Conservation (phyloP, 352 stramenopile genomes). For the Phytophthora nicotianae region DNA sequence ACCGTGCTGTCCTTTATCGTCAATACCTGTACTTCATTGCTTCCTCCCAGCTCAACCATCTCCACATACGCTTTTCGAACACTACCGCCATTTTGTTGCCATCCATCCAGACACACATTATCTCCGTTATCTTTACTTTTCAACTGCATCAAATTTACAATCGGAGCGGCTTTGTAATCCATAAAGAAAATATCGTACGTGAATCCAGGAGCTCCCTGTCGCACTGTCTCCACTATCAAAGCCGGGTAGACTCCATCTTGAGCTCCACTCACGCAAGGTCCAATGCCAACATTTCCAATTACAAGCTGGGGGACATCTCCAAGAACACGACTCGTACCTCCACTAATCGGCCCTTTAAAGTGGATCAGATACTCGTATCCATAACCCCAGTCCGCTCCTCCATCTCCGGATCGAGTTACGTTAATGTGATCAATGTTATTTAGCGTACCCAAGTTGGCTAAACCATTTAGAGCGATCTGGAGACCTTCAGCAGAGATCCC, state of each 20-base stretch:
- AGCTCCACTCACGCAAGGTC: conserved; percentile 38
- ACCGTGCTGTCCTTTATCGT: conserved; percentile 37
- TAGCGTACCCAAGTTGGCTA: conserved; percentile 47
- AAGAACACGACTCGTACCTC: conserved; percentile 63
- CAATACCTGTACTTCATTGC: conserved; percentile 63
- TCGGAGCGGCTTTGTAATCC: conserved; percentile 37
- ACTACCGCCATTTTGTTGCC: conserved; percentile 44
- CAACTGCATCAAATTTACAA: conserved; percentile 42
- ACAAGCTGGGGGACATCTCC: conserved; percentile 57
- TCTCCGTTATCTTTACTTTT: conserved; percentile 31
- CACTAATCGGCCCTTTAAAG: conserved; percentile 61
- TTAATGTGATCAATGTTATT: conserved; percentile 54
- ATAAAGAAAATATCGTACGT: conserved; percentile 85
- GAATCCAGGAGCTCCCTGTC: conserved; percentile 58
- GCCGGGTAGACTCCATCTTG: conserved; percentile 53
- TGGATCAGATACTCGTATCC: conserved; percentile 79
- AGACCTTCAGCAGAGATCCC: conserved; percentile 65
- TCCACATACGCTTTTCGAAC: conserved; percentile 51
- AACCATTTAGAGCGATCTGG: conserved; percentile 61
- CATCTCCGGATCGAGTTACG: conserved; percentile 71
- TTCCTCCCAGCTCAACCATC: conserved; percentile 59
- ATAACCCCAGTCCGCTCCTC: conserved; percentile 68
- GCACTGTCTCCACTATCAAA: conserved; percentile 72
- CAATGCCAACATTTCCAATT: conserved; percentile 56
- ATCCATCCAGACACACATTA: conserved; percentile 13